Evolutionary conservation across 2,329 filamentous ascomycete genomes (phyloP).

Genomic region (Ophiostoma novo-ulmi): DNA sequence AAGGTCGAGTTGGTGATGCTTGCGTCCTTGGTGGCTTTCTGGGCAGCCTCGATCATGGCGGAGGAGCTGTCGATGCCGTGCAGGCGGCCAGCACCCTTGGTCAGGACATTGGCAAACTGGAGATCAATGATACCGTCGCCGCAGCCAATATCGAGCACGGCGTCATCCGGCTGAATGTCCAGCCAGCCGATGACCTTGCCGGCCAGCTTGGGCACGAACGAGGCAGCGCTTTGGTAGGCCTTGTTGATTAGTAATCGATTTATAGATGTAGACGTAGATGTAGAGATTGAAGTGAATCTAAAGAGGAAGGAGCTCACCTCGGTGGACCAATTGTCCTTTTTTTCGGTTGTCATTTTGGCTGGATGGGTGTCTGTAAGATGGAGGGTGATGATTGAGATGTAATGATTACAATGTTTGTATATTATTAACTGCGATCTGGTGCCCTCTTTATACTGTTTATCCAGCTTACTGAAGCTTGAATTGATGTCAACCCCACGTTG

Average conservation of each 20-base stretch:
- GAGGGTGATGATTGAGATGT: background rate
- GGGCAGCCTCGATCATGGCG: conserved; percentile 53
- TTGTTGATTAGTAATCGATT: conserved; percentile 29
- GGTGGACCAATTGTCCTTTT: conserved; percentile 39
- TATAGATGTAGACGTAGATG: background rate
- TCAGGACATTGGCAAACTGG: conserved; percentile 46
- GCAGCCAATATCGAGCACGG: conserved; percentile 59
- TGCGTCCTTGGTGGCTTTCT: conserved; percentile 37
- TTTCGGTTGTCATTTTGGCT: conserved; percentile 27
- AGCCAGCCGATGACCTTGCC: conserved; percentile 55
- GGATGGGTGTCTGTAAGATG: background rate
- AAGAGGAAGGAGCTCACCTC: conserved; percentile 32
- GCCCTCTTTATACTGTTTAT: background rate
- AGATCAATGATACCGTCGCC: conserved; percentile 58
- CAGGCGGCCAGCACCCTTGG: conserved; percentile 44
- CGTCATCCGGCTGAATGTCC: conserved; percentile 52
- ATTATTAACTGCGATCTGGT: background rate
- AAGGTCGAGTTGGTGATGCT: conserved; percentile 39
- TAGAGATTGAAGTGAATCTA: background rate
- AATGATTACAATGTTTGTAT: background rate
- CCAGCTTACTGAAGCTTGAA: background rate
- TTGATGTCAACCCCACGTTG: background rate
- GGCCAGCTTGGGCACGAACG: conserved; percentile 59
- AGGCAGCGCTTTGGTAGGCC: conserved; percentile 57
- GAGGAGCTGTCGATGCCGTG: conserved; percentile 56